Conservation (phyloP, 2,329 filamentous ascomycete genomes). For the Colletotrichum sublineola region DNA sequence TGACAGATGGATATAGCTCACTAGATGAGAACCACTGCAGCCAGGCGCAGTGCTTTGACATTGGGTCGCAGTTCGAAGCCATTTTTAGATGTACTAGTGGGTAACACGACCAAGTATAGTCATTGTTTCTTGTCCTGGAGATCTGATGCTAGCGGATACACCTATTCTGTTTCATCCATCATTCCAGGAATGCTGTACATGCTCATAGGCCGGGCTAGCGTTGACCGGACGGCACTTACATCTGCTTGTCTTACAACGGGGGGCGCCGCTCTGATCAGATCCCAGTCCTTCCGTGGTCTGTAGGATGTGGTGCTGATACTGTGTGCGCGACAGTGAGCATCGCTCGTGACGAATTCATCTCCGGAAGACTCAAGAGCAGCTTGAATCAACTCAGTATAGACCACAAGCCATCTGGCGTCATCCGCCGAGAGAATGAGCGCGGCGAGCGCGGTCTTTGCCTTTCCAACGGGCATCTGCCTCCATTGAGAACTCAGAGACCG, state of each 20-base stretch:
- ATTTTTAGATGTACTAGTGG: background rate
- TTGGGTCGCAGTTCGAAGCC: background rate
- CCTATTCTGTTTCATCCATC: background rate
- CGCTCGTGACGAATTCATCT: background rate
- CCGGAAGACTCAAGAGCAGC: background rate
- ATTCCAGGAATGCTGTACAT: background rate
- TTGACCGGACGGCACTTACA: background rate
- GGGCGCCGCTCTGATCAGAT: background rate
- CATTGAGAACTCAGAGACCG: too few species aligned
- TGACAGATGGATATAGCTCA: background rate
- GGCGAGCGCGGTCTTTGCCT: too few species aligned
- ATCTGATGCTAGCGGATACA: background rate
- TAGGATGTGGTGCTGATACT: background rate
- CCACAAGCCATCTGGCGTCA: background rate
- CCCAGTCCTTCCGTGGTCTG: slow-evolving; percentile 1
- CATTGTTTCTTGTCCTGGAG: background rate
- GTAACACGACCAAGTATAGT: background rate
- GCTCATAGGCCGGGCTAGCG: too few species aligned
- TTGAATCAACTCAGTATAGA: background rate
- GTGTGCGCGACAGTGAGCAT: background rate
- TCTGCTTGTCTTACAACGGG: background rate
- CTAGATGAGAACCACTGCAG: background rate
- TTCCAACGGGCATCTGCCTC: too few species aligned
- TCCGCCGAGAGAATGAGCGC: background rate
- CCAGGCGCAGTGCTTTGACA: background rate